phyloP scores from a whole-genome alignment of 768 basidiomycete genomes.

The Lactarius vividus region DNA sequence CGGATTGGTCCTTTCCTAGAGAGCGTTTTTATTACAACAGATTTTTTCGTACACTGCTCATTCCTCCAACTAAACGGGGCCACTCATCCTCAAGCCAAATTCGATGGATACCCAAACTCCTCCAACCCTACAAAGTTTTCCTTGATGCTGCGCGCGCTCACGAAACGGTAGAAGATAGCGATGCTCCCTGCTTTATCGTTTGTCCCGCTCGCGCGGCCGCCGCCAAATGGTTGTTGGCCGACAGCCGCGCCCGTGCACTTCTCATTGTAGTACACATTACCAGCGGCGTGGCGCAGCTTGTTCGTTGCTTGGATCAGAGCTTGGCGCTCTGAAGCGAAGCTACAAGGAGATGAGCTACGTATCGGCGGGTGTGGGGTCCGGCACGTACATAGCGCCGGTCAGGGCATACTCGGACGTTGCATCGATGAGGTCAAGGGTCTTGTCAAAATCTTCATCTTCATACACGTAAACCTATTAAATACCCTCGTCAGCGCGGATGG shows the following conservation, averaged over 20 bases:
- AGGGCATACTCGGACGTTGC: conserved; percentile 83
- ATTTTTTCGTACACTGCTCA: neutral
- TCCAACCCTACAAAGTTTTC: conserved; percentile 90
- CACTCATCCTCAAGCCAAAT: conserved; percentile 52
- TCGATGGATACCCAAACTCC: conserved; percentile 83
- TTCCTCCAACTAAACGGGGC: neutral
- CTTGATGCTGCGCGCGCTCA: conserved; percentile 91
- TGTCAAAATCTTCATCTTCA: conserved; percentile 81
- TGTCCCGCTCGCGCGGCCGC: conserved; percentile 88
- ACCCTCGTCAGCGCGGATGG: neutral
- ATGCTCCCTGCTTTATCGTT: conserved; percentile 97
- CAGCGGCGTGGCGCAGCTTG: conserved; percentile 84
- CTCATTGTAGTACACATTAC: conserved; percentile 98
- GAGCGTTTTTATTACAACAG: neutral
- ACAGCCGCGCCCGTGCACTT: conserved; percentile 98
- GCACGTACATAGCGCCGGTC: conserved; percentile 87
- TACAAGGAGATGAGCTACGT: conserved; percentile 35
- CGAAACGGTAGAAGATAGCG: conserved; percentile 73
- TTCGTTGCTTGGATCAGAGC: conserved; percentile 79
- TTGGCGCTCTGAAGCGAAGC: conserved; percentile 80
- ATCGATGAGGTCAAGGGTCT: conserved; percentile 86
- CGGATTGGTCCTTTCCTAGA: neutral
- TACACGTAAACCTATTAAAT: conserved; percentile 77
- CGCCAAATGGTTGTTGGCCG: conserved; percentile 98
- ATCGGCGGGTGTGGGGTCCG: conserved; percentile 2